Percentiles rank a stretch among this genome's conserved stretches.
These are phyloP conservation scores for Anthoceros angustus DNA, from an alignment of 225 moss, liverwort and hornwort species.

Conservation along the genomic window DNA sequence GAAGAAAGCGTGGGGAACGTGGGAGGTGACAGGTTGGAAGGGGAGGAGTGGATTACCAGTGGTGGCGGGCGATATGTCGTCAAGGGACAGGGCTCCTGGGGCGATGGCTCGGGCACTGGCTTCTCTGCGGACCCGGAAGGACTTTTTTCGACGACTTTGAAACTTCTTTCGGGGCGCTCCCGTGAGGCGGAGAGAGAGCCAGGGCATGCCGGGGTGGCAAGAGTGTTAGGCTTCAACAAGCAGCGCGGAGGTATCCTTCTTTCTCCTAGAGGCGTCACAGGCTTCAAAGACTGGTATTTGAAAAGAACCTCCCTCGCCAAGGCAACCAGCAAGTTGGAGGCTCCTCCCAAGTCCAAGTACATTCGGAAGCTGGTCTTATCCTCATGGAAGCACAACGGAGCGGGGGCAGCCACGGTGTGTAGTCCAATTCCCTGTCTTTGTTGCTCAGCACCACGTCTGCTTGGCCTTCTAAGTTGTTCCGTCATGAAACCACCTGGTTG, in stretches of 20 bases:
- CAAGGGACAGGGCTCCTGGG: slow-evolving; percentile 19
- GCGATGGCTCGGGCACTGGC: slow-evolving; percentile 7
- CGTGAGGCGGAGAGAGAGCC: slow-evolving; percentile 4
- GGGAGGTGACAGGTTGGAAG: neutral
- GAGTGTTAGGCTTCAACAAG: slow-evolving; percentile 6
- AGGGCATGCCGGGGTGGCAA: neutral
- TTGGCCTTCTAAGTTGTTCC: neutral
- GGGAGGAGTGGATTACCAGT: slow-evolving; percentile 5
- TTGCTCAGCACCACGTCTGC: neutral
- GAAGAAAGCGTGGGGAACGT: slow-evolving; percentile 1
- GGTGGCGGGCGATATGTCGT: slow-evolving; percentile 12
- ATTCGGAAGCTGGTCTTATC: slow-evolving; percentile 23
- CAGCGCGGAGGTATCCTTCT: slow-evolving; percentile 3
- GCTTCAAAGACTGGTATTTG: slow-evolving; percentile 32
- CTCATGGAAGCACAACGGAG: slow-evolving; percentile 33
- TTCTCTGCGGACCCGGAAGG: neutral
- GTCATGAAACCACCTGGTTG: neutral
- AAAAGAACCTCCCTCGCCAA: slow-evolving; percentile 22
- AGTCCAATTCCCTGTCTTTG: neutral
- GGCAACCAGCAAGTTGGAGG: slow-evolving; percentile 28
- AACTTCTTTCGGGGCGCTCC: neutral
- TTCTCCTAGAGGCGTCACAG: slow-evolving; percentile 14
- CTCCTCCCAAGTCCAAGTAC: slow-evolving; percentile 27
- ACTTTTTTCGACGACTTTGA: neutral
- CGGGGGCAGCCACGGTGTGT: slow-evolving; percentile 21